A percentile compares a stretch with the other conserved stretches of the same genome.
These are phyloP conservation scores for Setomelanomma holmii DNA, from an alignment of 2,329 filamentous ascomycete genomes.

Conservation along the genomic window DNA sequence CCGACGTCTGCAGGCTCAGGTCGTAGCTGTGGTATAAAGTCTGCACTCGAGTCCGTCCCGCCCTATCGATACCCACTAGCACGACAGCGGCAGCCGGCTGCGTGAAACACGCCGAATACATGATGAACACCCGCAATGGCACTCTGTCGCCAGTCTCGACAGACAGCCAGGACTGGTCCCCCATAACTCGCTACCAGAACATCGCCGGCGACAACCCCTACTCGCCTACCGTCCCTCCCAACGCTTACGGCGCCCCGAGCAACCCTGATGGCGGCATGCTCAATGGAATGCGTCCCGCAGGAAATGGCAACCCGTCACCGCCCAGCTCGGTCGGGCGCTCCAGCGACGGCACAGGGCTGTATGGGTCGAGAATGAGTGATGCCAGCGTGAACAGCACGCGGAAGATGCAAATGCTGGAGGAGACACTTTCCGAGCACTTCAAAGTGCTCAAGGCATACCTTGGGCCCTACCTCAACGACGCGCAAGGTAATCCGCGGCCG, in stretches of 20 bases:
- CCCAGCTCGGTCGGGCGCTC: slow-evolving; percentile 87
- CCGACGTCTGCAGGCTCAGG: slow-evolving; percentile 9
- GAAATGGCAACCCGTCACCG: slow-evolving; percentile 72
- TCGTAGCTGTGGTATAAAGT: slow-evolving; percentile 6
- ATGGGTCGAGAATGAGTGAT: slow-evolving; percentile 58
- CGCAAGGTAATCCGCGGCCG: slow-evolving; percentile 74
- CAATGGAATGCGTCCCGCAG: slow-evolving; percentile 58
- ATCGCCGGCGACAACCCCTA: slow-evolving; percentile 47
- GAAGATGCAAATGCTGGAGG: slow-evolving; percentile 67
- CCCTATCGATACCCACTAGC: slow-evolving; percentile 20
- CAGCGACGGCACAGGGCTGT: slow-evolving; percentile 78
- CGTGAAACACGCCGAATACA: slow-evolving; percentile 32
- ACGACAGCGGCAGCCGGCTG: slow-evolving; percentile 27
- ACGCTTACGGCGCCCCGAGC: slow-evolving; percentile 43
- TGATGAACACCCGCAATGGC: slow-evolving; percentile 49
- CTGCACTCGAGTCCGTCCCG: slow-evolving; percentile 13
- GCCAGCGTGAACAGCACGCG: slow-evolving; percentile 65
- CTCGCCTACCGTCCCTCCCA: slow-evolving; percentile 45
- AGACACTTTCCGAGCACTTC: slow-evolving; percentile 81
- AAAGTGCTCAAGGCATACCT: slow-evolving; percentile 78
- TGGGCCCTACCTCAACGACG: slow-evolving; percentile 73
- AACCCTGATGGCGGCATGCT: slow-evolving; percentile 55
- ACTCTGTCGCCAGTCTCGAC: slow-evolving; percentile 50
- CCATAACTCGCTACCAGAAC: slow-evolving; percentile 49
- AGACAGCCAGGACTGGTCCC: slow-evolving; percentile 51